Conservation (phyloP, 768 basidiomycete genomes). For the Cystobasidium tubakii region DNA sequence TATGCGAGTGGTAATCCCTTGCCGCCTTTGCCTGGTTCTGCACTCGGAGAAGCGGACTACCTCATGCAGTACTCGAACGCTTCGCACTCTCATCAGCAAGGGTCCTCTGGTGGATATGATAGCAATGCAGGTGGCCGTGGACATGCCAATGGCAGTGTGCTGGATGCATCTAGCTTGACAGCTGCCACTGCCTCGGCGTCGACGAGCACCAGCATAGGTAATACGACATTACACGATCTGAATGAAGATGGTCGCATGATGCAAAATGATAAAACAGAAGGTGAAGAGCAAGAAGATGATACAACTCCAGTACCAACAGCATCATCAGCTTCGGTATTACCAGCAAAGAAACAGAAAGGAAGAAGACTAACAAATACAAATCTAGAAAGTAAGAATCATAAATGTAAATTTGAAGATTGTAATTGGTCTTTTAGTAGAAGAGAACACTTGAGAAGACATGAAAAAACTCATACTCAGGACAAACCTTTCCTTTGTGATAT, state of each 20-base stretch:
- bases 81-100: neutral
- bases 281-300: neutral
- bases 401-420: conserved; percentile 16
- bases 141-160: neutral
- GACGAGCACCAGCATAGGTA: neutral
- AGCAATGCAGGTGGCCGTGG: neutral
- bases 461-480: conserved; percentile 35
- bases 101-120: neutral
- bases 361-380: conserved; percentile 18
- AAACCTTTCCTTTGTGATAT: conserved; percentile 34
- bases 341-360: conserved; percentile 34
- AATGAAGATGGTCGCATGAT: neutral
- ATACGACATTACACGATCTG: neutral
- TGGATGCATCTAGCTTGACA: neutral
- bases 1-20: neutral
- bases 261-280: neutral
- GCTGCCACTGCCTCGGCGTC: neutral
- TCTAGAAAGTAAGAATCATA: conserved; percentile 22
- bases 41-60: neutral
- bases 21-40: conserved; percentile 3
- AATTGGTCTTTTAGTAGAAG: conserved; percentile 28
- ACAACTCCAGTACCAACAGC: neutral
- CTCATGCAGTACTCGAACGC: neutral
- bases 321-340: neutral
- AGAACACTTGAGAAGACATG: conserved; percentile 32